Evolutionary conservation across 805 yeast genomes (phyloP).

Genomic region (Diddensiella caesifluorescens): DNA sequence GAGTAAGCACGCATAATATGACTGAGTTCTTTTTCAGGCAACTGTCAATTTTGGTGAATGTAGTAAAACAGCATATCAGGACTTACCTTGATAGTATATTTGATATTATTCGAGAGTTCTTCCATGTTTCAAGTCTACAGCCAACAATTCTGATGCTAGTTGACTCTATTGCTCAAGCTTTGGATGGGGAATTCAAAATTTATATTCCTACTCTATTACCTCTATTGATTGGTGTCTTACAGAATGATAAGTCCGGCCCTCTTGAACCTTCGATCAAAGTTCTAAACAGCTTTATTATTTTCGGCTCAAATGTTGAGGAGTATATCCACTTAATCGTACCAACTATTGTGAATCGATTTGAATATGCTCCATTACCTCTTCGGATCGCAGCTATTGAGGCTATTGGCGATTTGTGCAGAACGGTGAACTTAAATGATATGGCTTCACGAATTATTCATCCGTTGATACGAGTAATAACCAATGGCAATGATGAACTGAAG

Average conservation of each 20-base stretch:
- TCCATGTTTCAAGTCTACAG: constrained; percentile 57
- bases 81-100: constrained; percentile 76
- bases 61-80: constrained; percentile 86
- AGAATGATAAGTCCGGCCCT: constrained; percentile 54
- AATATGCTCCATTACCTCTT: constrained; percentile 54
- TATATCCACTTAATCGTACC: constrained; percentile 85
- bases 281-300: constrained; percentile 73
- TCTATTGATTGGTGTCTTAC: constrained; percentile 67
- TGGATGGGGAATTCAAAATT: constrained; percentile 88
- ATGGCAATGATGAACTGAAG: constrained; percentile 52
- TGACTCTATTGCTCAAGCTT: constrained; percentile 77
- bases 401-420: constrained; percentile 72
- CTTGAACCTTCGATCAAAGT: constrained; percentile 56
- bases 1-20: constrained; percentile 61
- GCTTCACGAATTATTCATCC: constrained; percentile 89
- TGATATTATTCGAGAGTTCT: constrained; percentile 68
- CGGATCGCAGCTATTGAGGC: constrained; percentile 74
- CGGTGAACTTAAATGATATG: constrained; percentile 74
- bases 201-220: constrained; percentile 76
- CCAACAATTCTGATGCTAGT: constrained; percentile 72
- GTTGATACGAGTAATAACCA: constrained; percentile 58
- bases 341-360: constrained; percentile 73
- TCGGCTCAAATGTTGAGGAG: constrained; percentile 85
- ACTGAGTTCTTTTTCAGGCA: constrained; percentile 84
- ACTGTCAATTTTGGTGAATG: constrained; percentile 66